phyloP scores from a whole-genome alignment of 2,329 filamentous ascomycete species.

The Didymella exigua region DNA sequence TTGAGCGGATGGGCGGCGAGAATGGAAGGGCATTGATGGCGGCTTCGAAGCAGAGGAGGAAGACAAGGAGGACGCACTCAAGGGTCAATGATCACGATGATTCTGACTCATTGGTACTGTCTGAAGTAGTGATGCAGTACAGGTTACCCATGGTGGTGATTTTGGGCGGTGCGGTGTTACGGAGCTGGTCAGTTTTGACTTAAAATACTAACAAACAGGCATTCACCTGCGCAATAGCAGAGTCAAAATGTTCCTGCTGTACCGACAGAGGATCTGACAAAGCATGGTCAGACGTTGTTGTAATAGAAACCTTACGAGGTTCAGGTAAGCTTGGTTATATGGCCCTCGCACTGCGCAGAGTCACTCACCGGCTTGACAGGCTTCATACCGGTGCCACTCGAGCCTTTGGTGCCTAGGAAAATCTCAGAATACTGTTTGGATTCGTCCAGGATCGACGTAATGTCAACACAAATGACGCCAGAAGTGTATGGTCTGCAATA shows the following conservation, averaged over 20 bases:
- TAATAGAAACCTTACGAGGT: no score
- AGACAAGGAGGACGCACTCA: slow-evolving; percentile 8
- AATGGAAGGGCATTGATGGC: slow-evolving; percentile 1
- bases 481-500: no score
- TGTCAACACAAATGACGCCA: no score
- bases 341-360: no score
- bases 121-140: neutral
- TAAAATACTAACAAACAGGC: neutral
- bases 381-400: no score
- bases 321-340: no score
- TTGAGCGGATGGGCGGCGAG: neutral
- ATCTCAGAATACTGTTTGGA: no score
- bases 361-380: no score
- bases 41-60: slow-evolving; percentile 16
- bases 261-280: no score
- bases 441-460: no score
- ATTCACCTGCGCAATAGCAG: neutral
- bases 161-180: neutral
- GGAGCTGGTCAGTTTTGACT: neutral
- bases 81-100: neutral
- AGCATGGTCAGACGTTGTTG: no score
- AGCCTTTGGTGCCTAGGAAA: no score
- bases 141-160: neutral
- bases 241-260: neutral
- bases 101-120: neutral